These are phyloP conservation scores for Leccinum glutinopallens DNA, from an alignment of 1,284 basidiomycete genomes.

Conservation along the genomic window DNA sequence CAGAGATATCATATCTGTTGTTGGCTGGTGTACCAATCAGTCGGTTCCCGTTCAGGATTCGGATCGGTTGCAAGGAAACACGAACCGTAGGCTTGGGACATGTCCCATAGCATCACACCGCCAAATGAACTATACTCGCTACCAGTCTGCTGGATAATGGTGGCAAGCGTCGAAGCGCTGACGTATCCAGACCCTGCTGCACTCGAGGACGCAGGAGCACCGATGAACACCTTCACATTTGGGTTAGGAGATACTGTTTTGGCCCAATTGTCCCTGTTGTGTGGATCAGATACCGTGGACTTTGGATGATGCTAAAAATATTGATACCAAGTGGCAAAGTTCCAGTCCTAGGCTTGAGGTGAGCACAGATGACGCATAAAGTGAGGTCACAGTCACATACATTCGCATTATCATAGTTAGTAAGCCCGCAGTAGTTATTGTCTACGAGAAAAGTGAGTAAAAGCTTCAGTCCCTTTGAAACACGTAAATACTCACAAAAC, in stretches of 20 bases:
- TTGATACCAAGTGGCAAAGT: slow-evolving; percentile 54
- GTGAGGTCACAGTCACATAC: slow-evolving; percentile 32
- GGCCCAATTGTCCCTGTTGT: slow-evolving; percentile 63
- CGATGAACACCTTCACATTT: slow-evolving; percentile 64
- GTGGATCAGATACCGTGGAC: slow-evolving; percentile 6
- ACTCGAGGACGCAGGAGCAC: slow-evolving; percentile 55
- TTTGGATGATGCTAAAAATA: background rate
- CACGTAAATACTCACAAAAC: slow-evolving; percentile 42
- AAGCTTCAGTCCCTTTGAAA: background rate
- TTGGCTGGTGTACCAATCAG: slow-evolving; percentile 17
- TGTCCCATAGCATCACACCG: slow-evolving; percentile 72
- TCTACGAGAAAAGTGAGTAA: slow-evolving; percentile 31
- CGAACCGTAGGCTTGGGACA: slow-evolving; percentile 56
- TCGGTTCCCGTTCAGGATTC: background rate
- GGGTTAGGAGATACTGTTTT: slow-evolving; percentile 58
- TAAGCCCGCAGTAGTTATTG: slow-evolving; percentile 63
- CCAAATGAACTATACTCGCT: slow-evolving; percentile 63
- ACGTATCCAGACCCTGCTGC: slow-evolving; percentile 59
- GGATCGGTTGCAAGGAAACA: slow-evolving; percentile 1
- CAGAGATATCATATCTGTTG: slow-evolving; percentile 27
- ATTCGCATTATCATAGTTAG: slow-evolving; percentile 44
- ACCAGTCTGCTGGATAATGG: slow-evolving; percentile 48
- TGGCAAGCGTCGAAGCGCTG: slow-evolving; percentile 45
- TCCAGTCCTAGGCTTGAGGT: slow-evolving; percentile 44
- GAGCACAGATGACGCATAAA: background rate